Evolutionary conservation across 1,284 basidiomycete genomes (phyloP).

Genomic region (Trametes polyzona): DNA sequence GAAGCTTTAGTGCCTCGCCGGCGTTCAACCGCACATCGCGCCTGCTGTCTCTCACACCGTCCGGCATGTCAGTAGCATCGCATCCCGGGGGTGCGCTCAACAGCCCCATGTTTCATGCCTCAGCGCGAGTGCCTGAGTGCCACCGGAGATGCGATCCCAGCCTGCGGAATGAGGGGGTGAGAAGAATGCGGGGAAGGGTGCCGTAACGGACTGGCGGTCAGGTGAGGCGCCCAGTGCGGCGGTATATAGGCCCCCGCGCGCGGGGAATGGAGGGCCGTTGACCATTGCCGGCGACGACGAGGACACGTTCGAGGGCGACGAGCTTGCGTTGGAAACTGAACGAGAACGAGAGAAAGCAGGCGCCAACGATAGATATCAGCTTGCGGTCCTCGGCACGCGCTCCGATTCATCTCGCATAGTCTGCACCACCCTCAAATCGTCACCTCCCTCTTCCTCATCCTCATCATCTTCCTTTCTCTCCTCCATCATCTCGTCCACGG

Average conservation of each 20-base stretch:
- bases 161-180: not conserved
- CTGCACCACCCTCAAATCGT: slow-evolving; percentile 19
- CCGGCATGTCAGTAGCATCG: no score
- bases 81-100: not conserved
- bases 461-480: slow-evolving; percentile 11
- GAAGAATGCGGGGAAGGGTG: slow-evolving; percentile 19
- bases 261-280: not conserved
- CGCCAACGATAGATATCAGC: not conserved
- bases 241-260: slow-evolving; percentile 11
- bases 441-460: slow-evolving; percentile 9
- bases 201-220: slow-evolving; percentile 24
- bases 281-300: slow-evolving; percentile 16
- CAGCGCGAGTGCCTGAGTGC: no score
- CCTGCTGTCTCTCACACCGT: no score
- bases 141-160: no score
- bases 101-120: no score
- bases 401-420: slow-evolving; percentile 19
- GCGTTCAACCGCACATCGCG: no score
- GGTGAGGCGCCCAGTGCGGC: slow-evolving; percentile 16
- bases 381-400: slow-evolving; percentile 18
- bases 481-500: slow-evolving; percentile 10
- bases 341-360: slow-evolving; percentile 2
- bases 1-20: no score
- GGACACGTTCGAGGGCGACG: not conserved
- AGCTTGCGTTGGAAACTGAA: not conserved